Percentiles rank a stretch among this genome's conserved stretches.
Evolutionary conservation across 2,329 filamentous ascomycete genomes (phyloP).

Genomic region (Epichloe hybrida): DNA sequence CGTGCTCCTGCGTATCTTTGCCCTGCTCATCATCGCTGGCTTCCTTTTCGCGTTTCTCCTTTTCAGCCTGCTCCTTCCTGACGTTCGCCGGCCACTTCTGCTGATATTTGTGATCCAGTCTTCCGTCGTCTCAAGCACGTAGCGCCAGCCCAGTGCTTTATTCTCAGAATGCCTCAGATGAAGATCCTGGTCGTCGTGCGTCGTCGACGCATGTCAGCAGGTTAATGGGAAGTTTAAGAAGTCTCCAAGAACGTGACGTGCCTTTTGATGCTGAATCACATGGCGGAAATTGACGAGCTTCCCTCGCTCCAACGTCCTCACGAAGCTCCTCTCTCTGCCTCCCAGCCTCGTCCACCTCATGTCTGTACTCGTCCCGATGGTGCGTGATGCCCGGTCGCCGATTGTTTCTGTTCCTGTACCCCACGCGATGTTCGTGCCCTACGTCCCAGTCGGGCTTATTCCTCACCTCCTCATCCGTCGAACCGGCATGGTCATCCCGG

Average conservation of each 20-base stretch:
- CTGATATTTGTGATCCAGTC: slow-evolving; percentile 33
- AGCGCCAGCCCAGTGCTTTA: slow-evolving; percentile 33
- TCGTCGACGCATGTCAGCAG: not conserved
- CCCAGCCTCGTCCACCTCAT: not conserved
- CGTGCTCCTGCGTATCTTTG: slow-evolving; percentile 9
- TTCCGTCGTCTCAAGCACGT: slow-evolving; percentile 33
- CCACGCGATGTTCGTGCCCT: not conserved
- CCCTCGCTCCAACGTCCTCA: not conserved
- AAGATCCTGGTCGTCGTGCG: slow-evolving; percentile 25
- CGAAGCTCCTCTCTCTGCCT: not conserved
- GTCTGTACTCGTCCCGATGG: not conserved
- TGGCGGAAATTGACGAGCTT: not conserved
- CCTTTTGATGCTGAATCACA: not conserved
- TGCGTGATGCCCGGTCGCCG: not conserved
- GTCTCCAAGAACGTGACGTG: not conserved
- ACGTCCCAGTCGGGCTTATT: not conserved
- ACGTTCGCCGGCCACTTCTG: slow-evolving; percentile 35
- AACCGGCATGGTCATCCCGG: not conserved
- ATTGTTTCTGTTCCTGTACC: not conserved
- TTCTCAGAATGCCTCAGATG: slow-evolving; percentile 29
- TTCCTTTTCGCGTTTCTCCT: not conserved
- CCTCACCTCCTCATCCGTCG: not conserved
- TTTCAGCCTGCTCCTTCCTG: slow-evolving; percentile 12
- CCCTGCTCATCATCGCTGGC: slow-evolving; percentile 1
- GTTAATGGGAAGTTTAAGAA: no score